phyloP scores from a whole-genome alignment of 2,329 filamentous ascomycete species.

The Fusarium denticulatum region DNA sequence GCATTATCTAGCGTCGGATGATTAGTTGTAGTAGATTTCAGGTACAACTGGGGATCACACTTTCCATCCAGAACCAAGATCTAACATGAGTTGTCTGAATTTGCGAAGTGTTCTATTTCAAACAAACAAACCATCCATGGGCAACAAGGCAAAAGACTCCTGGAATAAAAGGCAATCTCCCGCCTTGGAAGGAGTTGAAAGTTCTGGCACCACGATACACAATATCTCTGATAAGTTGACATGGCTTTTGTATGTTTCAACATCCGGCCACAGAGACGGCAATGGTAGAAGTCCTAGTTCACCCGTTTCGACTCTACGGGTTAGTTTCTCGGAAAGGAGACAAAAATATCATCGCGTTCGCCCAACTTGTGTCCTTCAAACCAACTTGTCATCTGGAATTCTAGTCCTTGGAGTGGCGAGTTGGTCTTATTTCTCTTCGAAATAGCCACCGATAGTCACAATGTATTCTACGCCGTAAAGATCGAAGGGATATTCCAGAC shows the following conservation, averaged over 20 bases:
- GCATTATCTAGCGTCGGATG: not conserved
- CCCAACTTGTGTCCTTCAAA: not conserved
- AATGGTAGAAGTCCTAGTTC: not conserved
- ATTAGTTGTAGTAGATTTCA: not conserved
- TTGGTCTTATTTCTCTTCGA: not conserved
- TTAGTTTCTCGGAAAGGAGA: not conserved
- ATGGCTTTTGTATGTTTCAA: not conserved
- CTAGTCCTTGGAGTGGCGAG: not conserved
- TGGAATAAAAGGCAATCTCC: not conserved
- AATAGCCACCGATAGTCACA: not conserved
- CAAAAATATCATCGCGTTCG: not conserved
- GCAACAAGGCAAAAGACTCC: not conserved
- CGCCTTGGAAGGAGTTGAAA: not conserved
- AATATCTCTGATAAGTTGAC: not conserved
- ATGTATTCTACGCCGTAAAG: not conserved
- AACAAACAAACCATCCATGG: too few relatives aligned
- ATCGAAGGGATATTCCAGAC: fast-evolving
- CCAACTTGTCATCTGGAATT: not conserved
- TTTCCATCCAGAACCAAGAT: not conserved
- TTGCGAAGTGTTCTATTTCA: not conserved
- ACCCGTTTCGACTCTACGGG: not conserved
- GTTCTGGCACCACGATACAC: not conserved
- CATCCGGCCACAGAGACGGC: not conserved
- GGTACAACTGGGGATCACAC: not conserved
- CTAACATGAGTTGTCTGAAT: not conserved